Conservation (phyloP, 2,329 filamentous ascomycete genomes). For the Aspergillus viridinutans region DNA sequence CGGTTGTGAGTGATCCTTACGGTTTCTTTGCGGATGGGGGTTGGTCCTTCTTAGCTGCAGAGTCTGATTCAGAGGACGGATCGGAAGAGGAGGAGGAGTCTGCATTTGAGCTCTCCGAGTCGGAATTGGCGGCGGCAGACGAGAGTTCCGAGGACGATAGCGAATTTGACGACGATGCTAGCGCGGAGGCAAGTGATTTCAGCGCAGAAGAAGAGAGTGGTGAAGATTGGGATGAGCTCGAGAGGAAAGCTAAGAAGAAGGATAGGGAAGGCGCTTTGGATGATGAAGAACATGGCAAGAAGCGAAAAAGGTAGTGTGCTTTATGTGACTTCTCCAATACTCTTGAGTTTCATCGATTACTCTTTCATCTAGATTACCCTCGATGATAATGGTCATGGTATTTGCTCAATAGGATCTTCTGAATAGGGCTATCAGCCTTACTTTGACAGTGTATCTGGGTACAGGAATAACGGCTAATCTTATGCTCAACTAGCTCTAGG, state of each 20-base stretch:
- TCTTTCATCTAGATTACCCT: not conserved
- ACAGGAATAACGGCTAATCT: not conserved
- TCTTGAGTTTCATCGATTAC: not conserved
- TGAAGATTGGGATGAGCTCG: conserved; percentile 92
- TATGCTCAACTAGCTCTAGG: not conserved
- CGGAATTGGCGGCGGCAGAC: conserved; percentile 67
- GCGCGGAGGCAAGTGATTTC: conserved; percentile 65
- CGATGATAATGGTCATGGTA: not conserved
- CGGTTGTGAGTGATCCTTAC: conserved; percentile 87
- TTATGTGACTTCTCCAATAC: not conserved
- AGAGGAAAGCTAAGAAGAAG: conserved; percentile 72
- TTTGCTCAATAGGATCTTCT: not conserved
- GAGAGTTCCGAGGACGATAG: conserved; percentile 84
- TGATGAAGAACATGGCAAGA: conserved; percentile 61
- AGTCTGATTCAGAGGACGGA: conserved; percentile 77
- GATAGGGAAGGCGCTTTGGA: conserved; percentile 53
- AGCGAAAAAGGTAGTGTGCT: conserved; percentile 63
- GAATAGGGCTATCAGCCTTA: not conserved
- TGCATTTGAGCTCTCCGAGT: conserved; percentile 85
- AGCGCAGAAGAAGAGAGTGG: conserved; percentile 66
- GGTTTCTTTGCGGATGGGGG: conserved; percentile 93
- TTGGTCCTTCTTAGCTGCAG: conserved; percentile 86
- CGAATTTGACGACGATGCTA: conserved; percentile 89
- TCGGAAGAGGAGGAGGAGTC: conserved; percentile 81
- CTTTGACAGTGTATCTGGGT: not conserved